Conservation (phyloP, 176 grass and related monocot species). For the bread wheat (Triticum aestivum) region IWGSC_CS_RefSeq_v2.1 NC_057797.1:725518830-725519329, state of each 20-base stretch:
- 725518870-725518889: not conserved
- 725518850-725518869: not conserved
- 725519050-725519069: no score
- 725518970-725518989: not conserved
- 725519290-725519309: no score
- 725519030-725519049: no score
- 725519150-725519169: not conserved
- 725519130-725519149: not conserved
- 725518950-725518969: not conserved
- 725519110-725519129: not conserved
- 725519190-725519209: not conserved
- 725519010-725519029: not conserved
- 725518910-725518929: not conserved
- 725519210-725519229: not conserved
- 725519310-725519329: no score
- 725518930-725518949: conserved; percentile 3
- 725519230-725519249: not conserved
- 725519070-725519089: not conserved
- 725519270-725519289: not conserved
- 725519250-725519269: not conserved
- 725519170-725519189: not conserved
- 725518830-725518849: no score
- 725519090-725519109: not conserved
- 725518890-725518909: not conserved
- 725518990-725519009: not conserved